These are phyloP conservation scores for Saitoella complicata DNA, from an alignment of 805 yeast genomes.

Conservation along the genomic window DNA sequence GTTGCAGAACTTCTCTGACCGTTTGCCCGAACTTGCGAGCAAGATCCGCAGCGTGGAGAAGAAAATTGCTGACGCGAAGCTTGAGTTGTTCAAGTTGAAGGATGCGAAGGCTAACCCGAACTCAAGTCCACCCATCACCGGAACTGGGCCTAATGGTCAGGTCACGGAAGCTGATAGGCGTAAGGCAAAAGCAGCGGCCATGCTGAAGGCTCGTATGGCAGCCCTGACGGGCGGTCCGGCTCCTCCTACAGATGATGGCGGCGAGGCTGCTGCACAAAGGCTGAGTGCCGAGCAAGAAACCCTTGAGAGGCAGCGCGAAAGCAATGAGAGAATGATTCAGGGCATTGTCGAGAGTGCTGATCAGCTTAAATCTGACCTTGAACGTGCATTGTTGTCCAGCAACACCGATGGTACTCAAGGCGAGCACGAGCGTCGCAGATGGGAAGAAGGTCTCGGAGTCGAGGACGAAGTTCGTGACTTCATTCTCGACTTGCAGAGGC, in stretches of 20 bases:
- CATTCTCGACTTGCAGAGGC: conserved; percentile 34
- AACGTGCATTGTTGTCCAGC: neutral
- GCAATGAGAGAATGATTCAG: conserved; percentile 41
- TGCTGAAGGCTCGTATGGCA: conserved; percentile 76
- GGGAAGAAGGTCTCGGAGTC: conserved; percentile 73
- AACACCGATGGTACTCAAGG: conserved; percentile 15
- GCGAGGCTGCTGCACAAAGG: conserved; percentile 26
- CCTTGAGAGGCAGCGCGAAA: conserved; percentile 37
- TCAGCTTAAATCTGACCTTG: conserved; percentile 30
- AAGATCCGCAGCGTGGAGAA: conserved; percentile 48
- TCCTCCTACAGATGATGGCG: conserved; percentile 24
- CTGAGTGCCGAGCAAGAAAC: conserved; percentile 36
- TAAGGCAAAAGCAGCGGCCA: conserved; percentile 64
- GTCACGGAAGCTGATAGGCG: conserved; percentile 71
- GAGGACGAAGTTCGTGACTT: conserved; percentile 49
- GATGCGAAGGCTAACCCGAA: conserved; percentile 51
- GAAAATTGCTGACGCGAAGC: conserved; percentile 48
- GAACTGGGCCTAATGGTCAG: conserved; percentile 77
- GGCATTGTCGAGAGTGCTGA: conserved; percentile 62
- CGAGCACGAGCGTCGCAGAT: conserved; percentile 44
- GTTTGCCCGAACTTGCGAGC: conserved; percentile 53
- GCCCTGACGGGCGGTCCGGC: conserved; percentile 68
- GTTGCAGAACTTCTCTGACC: conserved; percentile 48
- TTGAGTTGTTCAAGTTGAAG: conserved; percentile 42
- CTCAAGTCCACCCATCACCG: conserved; percentile 39